These are phyloP conservation scores for Boletus vermiculosoides DNA, from an alignment of 768 basidiomycete genomes.

Conservation along the genomic window DNA sequence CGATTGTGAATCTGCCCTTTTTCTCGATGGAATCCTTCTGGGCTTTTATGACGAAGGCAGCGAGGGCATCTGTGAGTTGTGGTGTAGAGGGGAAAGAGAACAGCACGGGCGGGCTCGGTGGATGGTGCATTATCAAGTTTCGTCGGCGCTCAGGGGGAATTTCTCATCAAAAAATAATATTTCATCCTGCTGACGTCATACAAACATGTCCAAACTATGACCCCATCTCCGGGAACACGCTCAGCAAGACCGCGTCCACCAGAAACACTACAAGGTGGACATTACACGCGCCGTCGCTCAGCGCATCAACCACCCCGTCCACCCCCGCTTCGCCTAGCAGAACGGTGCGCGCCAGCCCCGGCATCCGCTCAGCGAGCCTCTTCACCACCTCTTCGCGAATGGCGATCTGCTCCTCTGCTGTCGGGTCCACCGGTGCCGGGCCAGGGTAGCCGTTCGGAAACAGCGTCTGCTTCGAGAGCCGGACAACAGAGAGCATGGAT, in stretches of 20 bases:
- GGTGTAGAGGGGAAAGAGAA: slow-evolving; percentile 61
- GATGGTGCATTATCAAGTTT: slow-evolving; percentile 39
- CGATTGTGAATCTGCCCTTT: slow-evolving; percentile 88
- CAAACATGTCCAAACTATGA: slow-evolving; percentile 27
- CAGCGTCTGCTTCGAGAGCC: slow-evolving; percentile 62
- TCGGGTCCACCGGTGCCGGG: slow-evolving; percentile 69
- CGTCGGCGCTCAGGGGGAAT: slow-evolving; percentile 17
- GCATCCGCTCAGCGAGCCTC: slow-evolving; percentile 41
- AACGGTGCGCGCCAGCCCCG: slow-evolving; percentile 17
- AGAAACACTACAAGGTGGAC: slow-evolving; percentile 72
- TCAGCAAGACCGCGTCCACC: slow-evolving; percentile 67
- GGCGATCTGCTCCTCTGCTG: slow-evolving; percentile 67
- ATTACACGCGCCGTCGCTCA: slow-evolving; percentile 69
- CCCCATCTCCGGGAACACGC: slow-evolving; percentile 75
- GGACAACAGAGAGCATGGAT: slow-evolving; percentile 52
- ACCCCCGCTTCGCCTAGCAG: slow-evolving; percentile 51
- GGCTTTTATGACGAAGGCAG: slow-evolving; percentile 78
- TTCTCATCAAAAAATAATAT: neutral
- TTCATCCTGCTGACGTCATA: slow-evolving; percentile 22
- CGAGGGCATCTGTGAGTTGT: slow-evolving; percentile 63
- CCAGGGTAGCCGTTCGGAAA: slow-evolving; percentile 92
- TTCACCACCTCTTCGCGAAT: slow-evolving; percentile 45
- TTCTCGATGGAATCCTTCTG: slow-evolving; percentile 89
- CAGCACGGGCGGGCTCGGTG: slow-evolving; percentile 69
- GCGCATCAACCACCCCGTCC: slow-evolving; percentile 54